Conservation (phyloP, 2,329 filamentous ascomycete species). For the Talaromyces atroroseus region DNA sequence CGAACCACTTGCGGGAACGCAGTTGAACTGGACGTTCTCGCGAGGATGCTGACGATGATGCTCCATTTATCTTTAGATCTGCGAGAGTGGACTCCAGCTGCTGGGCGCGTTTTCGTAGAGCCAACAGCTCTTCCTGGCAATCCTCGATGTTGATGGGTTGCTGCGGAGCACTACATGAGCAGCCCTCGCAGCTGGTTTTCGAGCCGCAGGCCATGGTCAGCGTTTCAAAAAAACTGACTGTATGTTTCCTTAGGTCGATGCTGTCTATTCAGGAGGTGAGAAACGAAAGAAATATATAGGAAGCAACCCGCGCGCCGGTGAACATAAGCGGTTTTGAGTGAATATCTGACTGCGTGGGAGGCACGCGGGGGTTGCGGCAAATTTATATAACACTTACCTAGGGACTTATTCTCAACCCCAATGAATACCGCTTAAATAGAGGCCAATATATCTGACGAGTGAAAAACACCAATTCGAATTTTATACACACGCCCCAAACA, state of each 20-base stretch:
- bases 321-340: not conserved
- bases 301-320: not conserved
- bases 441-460: not conserved
- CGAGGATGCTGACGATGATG: slow-evolving; percentile 13
- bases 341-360: not conserved
- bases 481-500: not conserved
- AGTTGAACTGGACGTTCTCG: slow-evolving; percentile 20
- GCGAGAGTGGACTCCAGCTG: slow-evolving; percentile 32
- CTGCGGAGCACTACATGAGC: slow-evolving; percentile 25
- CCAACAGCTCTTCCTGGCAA: slow-evolving; percentile 35
- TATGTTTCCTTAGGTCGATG: not conserved
- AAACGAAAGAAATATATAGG: not conserved
- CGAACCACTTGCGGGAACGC: slow-evolving; percentile 44
- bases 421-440: not conserved
- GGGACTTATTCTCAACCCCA: not conserved
- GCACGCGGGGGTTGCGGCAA: not conserved
- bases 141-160: slow-evolving; percentile 35
- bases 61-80: slow-evolving; percentile 21
- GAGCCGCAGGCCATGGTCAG: slow-evolving; percentile 17
- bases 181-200: slow-evolving; percentile 29
- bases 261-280: not conserved
- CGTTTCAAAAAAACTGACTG: not conserved
- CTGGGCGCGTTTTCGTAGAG: slow-evolving; percentile 33
- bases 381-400: not conserved
- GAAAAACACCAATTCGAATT: not conserved